Evolutionary conservation across 1,284 basidiomycete species (phyloP).

Genomic region (Paramarasmius palmivorus): DNA sequence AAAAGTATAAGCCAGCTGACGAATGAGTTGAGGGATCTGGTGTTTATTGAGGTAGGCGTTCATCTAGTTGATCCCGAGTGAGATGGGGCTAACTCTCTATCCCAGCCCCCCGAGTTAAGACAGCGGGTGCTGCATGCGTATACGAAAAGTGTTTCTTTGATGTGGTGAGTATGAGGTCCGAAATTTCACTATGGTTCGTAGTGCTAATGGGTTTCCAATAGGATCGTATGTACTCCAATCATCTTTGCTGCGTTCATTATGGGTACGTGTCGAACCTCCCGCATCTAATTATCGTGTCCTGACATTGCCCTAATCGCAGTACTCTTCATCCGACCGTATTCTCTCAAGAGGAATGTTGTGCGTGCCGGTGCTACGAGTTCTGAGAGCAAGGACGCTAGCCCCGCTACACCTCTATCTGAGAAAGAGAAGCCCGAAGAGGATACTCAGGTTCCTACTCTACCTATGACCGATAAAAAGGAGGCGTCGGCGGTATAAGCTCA

Average conservation of each 20-base stretch:
- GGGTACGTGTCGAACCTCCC: neutral
- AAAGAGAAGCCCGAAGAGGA: too few relatives aligned
- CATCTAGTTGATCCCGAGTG: neutral
- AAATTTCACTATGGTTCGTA: neutral
- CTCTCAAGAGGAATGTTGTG: neutral
- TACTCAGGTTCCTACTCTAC: neutral
- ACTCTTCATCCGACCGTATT: slow-evolving; percentile 3
- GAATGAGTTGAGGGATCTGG: slow-evolving; percentile 18
- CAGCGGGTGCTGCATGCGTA: slow-evolving; percentile 16
- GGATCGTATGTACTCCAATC: slow-evolving; percentile 6
- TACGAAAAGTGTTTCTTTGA: slow-evolving; percentile 16
- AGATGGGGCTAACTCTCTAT: too few relatives aligned
- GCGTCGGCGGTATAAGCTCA: slow-evolving; percentile 2
- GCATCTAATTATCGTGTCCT: slow-evolving; percentile 7
- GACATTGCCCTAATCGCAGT: neutral
- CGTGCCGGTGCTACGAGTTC: neutral
- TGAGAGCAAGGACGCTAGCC: neutral
- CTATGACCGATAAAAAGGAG: too few relatives aligned
- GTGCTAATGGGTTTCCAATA: neutral
- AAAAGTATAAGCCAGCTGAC: slow-evolving; percentile 6
- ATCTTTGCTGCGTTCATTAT: neutral
- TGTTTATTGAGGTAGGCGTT: slow-evolving; percentile 15
- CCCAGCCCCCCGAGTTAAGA: slow-evolving; percentile 10
- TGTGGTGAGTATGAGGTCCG: too few relatives aligned
- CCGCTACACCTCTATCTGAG: too few relatives aligned